Evolutionary conservation across 139 green algal genomes (phyloP), one percentile per base, ranked within the genome.

Genomic region (Tetratostichococcus sp.): DNA sequence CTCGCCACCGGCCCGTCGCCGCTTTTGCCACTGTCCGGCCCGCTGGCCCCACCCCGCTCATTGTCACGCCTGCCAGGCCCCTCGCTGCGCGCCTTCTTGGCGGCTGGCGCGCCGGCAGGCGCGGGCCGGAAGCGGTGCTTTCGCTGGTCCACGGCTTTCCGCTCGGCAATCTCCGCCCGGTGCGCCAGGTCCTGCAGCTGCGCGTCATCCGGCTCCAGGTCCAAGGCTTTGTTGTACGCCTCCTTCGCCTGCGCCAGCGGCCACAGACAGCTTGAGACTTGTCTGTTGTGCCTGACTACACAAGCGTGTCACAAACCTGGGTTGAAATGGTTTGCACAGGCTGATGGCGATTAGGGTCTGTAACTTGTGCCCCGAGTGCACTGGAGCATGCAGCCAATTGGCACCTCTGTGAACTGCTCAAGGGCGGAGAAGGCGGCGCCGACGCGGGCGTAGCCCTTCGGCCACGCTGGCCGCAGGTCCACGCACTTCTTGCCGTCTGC

Each of bases 121-220:
- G 50, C 50, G 19, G 50, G 14, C 14, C 50, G 11, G 70, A 85
- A 87, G 58, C 69, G 69, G 67, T 88, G 76, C 74, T 79, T 75
- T 57, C 71, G 73, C 73, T 79, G 69, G 1, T 76, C 71, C 25
- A 67, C 71, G 21, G 82, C 39, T 66, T 79, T 87, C 19, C 35
- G 74, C 31, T 82, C 83, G 23, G 34, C 42, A 0, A 67, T 30
- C 6, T 75, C n/a, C 6, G 77, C 85, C 81, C 80, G 89, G 25
- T 89, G 78, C 34, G 80, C 66, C 17, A 72, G 82, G 26, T 82
- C 77, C 35, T 82, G 75, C 70, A 92, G 50, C 23, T 74, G 71
- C 35, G 79, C 19, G 70, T 96, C 83, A 39, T 91, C 81, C 17
- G 91, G 91, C 75, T 96, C 91, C 23, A 95, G 68, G 58, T 84